Percentiles rank a stretch among this genome's conserved stretches.
Conservation (phyloP, 139 green algal genomes). For the Limnomonas spitsbergensis region DNA sequence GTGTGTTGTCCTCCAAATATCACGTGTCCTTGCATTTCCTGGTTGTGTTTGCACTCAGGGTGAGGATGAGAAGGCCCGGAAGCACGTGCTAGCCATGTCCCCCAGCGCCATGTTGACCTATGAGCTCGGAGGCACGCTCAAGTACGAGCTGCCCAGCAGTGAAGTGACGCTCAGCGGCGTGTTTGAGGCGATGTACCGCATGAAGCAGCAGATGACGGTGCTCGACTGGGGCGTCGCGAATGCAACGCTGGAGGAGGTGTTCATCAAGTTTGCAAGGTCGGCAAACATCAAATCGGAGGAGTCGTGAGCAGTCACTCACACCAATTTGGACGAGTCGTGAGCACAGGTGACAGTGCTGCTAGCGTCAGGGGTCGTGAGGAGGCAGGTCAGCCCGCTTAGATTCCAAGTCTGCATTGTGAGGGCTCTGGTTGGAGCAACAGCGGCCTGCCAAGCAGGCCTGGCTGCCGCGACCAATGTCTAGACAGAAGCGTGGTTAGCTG, state of each 20-base stretch:
- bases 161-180: slow-evolving; percentile 55
- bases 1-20: neutral
- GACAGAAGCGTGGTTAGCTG: no score
- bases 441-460: no score
- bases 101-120: slow-evolving; percentile 63
- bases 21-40: neutral
- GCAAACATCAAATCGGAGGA: slow-evolving; percentile 31
- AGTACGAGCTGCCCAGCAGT: slow-evolving; percentile 61
- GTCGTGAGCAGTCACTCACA: slow-evolving; percentile 12
- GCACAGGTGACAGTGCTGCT: no score
- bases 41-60: neutral
- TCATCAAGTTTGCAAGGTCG: slow-evolving; percentile 48
- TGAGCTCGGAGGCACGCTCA: slow-evolving; percentile 47
- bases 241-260: slow-evolving; percentile 93
- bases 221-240: slow-evolving; percentile 88
- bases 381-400: no score
- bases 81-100: neutral
- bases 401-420: no score
- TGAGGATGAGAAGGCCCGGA: neutral
- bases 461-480: no score
- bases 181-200: slow-evolving; percentile 60
- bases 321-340: no score
- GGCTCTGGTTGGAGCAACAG: no score
- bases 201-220: slow-evolving; percentile 31
- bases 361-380: no score